Evolutionary conservation across 2,329 filamentous ascomycete species (phyloP).

Genomic region (Xylaria sp.): DNA sequence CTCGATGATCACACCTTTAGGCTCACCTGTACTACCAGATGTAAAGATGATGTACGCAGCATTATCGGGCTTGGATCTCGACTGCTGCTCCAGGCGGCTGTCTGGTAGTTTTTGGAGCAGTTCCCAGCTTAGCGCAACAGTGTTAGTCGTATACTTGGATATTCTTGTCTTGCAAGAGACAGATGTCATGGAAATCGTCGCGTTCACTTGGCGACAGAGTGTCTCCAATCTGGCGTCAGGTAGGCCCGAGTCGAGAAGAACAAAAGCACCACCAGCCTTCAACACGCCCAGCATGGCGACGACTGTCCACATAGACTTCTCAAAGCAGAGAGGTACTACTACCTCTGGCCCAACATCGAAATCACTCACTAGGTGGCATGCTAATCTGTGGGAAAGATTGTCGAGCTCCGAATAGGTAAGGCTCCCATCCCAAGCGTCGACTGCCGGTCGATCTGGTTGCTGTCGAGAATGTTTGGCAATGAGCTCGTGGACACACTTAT

Average conservation of each 20-base stretch:
- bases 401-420: conserved; percentile 6
- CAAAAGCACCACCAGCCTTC: conserved; percentile 16
- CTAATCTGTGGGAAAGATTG: neutral
- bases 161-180: conserved; percentile 6
- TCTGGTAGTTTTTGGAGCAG: neutral
- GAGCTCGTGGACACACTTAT: neutral
- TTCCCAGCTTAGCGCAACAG: neutral
- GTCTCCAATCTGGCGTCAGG: conserved; percentile 10
- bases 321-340: conserved; percentile 16
- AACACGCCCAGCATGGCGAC: conserved; percentile 21
- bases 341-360: neutral
- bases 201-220: conserved; percentile 13
- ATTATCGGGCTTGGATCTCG: neutral
- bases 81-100: neutral
- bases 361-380: neutral
- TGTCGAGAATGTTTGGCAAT: neutral
- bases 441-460: conserved; percentile 4
- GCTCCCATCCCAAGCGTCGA: conserved; percentile 7
- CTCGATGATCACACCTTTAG: conserved; percentile 5
- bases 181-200: conserved; percentile 1
- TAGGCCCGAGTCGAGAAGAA: conserved; percentile 11
- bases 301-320: conserved; percentile 15
- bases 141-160: conserved; percentile 2
- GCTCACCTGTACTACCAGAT: conserved; percentile 1
- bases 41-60: conserved; percentile 4